Conservation (phyloP, 2,329 filamentous ascomycete species). For the Microascus cirrosus region DNA sequence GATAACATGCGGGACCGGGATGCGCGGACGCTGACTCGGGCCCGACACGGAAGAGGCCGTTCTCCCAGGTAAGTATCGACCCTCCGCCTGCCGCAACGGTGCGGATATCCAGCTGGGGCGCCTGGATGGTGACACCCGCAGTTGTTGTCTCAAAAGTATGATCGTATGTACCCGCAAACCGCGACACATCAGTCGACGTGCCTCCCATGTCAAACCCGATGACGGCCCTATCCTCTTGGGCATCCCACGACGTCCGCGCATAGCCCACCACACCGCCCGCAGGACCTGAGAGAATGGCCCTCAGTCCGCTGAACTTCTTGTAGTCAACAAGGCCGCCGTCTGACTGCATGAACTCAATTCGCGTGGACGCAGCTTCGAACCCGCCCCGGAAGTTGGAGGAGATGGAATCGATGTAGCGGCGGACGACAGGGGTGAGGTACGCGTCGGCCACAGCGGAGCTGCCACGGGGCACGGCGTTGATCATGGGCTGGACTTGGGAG, state of each 20-base stretch:
- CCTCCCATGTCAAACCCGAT: conserved; percentile 83
- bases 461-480: conserved; percentile 65
- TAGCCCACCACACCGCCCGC: conserved; percentile 84
- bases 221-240: conserved; percentile 61
- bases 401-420: conserved; percentile 50
- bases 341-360: conserved; percentile 12
- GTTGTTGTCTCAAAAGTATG: conserved; percentile 93
- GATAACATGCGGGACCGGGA: conserved; percentile 81
- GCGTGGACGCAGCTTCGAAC: not conserved
- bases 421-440: conserved; percentile 69
- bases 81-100: conserved; percentile 88
- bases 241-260: conserved; percentile 84
- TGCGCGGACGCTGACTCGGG: conserved; percentile 84
- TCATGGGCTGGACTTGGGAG: conserved; percentile 44
- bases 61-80: conserved; percentile 74
- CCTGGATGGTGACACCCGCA: conserved; percentile 87
- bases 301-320: conserved; percentile 30
- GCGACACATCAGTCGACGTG: conserved; percentile 82
- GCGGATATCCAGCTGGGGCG: conserved; percentile 87
- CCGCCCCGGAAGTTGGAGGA: not conserved
- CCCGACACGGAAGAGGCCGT: conserved; percentile 82
- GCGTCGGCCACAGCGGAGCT: conserved; percentile 72
- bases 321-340: conserved; percentile 16
- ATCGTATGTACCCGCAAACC: conserved; percentile 80
- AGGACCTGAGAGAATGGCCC: conserved; percentile 60